Evolutionary conservation across 2,329 filamentous ascomycete species (phyloP).

Genomic region (Hypoxylon rubiginosum): DNA sequence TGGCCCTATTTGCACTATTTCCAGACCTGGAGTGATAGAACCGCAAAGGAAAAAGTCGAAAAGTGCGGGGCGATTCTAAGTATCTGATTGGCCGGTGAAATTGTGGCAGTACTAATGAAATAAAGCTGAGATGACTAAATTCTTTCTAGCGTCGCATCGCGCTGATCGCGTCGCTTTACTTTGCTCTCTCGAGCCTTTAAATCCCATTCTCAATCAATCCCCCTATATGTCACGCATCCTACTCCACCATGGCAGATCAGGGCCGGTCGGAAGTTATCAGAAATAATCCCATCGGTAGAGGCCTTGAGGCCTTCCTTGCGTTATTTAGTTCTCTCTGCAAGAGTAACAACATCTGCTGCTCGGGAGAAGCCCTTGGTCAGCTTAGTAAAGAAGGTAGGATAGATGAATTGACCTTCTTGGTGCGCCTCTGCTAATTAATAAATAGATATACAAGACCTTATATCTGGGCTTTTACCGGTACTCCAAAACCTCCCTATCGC

Average conservation of each 20-base stretch:
- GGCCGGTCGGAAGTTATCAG: constrained; percentile 45
- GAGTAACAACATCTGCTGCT: constrained; percentile 33
- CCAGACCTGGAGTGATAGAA: too few species aligned
- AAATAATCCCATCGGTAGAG: constrained; percentile 49
- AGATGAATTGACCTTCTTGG: constrained; percentile 5
- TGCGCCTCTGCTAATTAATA: constrained; percentile 32
- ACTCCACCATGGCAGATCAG: constrained; percentile 41
- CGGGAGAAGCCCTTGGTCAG: constrained; percentile 41
- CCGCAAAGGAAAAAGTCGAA: too few species aligned
- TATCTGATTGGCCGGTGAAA: too few species aligned
- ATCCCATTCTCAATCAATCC: not conserved
- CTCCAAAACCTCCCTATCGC: constrained; percentile 43
- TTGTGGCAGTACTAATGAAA: too few species aligned
- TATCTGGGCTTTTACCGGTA: too few species aligned
- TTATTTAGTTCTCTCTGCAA: constrained; percentile 46
- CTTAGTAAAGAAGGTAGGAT: constrained; percentile 47
- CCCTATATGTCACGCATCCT: too few species aligned
- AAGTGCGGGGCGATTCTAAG: too few species aligned
- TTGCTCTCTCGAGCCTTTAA: too few species aligned
- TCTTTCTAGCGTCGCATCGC: not conserved
- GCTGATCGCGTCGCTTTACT: too few species aligned
- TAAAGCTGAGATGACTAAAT: too few species aligned
- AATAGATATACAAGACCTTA: too few species aligned
- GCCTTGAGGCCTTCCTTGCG: constrained; percentile 47
- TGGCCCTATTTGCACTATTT: too few species aligned